Percentiles rank a stretch among this genome's conserved stretches.
These are phyloP conservation scores for Eruca vesicaria DNA, from an alignment of 441 rosid species.

Conservation along the genomic window DNA sequence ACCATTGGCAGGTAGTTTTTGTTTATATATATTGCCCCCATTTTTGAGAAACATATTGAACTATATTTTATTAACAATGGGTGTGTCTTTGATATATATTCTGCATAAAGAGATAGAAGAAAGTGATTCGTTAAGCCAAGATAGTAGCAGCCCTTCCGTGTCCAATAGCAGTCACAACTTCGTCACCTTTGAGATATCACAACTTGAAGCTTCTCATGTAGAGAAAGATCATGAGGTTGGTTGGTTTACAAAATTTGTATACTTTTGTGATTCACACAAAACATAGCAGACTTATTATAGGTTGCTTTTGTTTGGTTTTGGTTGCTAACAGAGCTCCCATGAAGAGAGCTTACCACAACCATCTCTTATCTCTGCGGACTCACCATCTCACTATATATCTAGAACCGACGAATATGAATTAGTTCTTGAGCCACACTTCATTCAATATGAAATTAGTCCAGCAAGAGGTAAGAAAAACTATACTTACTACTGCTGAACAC, in stretches of 20 bases:
- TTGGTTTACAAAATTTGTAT: background rate
- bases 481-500: background rate
- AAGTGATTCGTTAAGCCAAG: constrained; percentile 20
- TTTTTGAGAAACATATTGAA: background rate
- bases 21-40: background rate
- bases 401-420: constrained; percentile 42
- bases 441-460: constrained; percentile 68
- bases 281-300: background rate
- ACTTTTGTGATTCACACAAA: background rate
- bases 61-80: background rate
- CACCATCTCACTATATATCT: constrained; percentile 46
- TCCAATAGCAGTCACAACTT: constrained; percentile 28
- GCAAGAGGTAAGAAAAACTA: constrained; percentile 45
- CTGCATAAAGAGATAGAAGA: constrained; percentile 40
- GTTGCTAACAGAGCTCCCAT: constrained; percentile 42
- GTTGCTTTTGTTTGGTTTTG: constrained; percentile 28
- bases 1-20: constrained; percentile 26
- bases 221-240: constrained; percentile 1
- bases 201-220: constrained; percentile 34
- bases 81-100: constrained; percentile 10
- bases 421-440: constrained; percentile 59
- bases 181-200: constrained; percentile 13
- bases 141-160: constrained; percentile 22
- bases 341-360: constrained; percentile 36
- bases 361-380: constrained; percentile 22